Conservation (phyloP, 1,284 basidiomycete genomes). For the Pulchroboletus neoregius region DNA sequence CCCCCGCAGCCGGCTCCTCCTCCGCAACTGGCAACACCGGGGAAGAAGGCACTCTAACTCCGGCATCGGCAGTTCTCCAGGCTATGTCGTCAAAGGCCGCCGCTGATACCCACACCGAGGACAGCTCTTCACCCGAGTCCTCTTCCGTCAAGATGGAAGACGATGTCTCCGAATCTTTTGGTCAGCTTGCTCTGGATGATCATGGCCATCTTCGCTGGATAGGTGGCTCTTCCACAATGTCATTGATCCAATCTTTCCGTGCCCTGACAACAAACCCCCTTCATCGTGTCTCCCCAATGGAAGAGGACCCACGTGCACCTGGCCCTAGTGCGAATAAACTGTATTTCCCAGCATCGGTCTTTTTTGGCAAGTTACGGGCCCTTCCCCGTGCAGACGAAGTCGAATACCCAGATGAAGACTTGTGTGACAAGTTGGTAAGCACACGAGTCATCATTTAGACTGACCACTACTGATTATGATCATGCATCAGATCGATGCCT, state of each 20-base stretch:
- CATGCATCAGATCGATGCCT: constrained; percentile 66
- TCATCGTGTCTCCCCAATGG: constrained; percentile 76
- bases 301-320: constrained; percentile 72
- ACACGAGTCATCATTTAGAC: constrained; percentile 11
- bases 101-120: constrained; percentile 30
- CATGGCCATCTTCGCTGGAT: constrained; percentile 91
- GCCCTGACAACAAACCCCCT: constrained; percentile 68
- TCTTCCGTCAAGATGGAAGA: constrained; percentile 59
- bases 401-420: constrained; percentile 76
- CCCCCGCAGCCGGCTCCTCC: constrained; percentile 30
- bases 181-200: constrained; percentile 83
- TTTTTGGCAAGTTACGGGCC: constrained; percentile 81
- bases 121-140: constrained; percentile 37
- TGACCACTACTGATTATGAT: constrained; percentile 22
- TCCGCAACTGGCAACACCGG: constrained; percentile 31
- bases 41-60: constrained; percentile 30
- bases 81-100: constrained; percentile 42
- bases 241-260: constrained; percentile 84
- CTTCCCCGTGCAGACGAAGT: constrained; percentile 83
- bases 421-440: constrained; percentile 72
- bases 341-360: constrained; percentile 85
- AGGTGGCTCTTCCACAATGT: constrained; percentile 86
- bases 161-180: constrained; percentile 76
- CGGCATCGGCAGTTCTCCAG: constrained; percentile 39
- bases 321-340: constrained; percentile 76